These are phyloP conservation scores for Dendrobium chrysotoxum DNA, from an alignment of 106 monocot species.

Conservation along the genomic window DNA sequence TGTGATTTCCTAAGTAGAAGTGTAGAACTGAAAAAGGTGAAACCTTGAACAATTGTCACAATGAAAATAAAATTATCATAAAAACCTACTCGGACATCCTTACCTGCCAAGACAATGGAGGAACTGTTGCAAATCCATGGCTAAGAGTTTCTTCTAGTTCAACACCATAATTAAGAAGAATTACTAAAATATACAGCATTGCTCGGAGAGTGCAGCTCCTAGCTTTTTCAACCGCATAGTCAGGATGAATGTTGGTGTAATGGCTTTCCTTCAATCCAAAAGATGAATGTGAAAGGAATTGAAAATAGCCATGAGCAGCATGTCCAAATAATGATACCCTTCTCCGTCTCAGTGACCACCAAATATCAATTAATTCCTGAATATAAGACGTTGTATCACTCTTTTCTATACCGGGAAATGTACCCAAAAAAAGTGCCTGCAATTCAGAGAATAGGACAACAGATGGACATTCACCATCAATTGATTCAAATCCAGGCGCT, in stretches of 20 bases:
- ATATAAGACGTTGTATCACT: constrained; percentile 24
- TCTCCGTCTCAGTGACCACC: constrained; percentile 69
- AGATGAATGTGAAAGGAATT: constrained; percentile 75
- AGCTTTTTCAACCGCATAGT: constrained; percentile 39
- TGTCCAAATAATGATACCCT: constrained; percentile 83
- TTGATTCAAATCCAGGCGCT: constrained; percentile 48
- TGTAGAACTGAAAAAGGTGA: constrained; percentile 13
- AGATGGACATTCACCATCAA: constrained; percentile 51
- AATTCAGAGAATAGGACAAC: constrained; percentile 49
- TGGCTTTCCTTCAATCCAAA: constrained; percentile 26
- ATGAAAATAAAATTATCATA: neutral
- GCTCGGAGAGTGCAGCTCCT: constrained; percentile 54
- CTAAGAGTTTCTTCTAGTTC: constrained; percentile 73
- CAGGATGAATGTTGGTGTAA: constrained; percentile 12
- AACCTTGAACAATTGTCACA: constrained; percentile 4
- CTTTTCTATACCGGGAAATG: constrained; percentile 19
- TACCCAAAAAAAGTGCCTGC: constrained; percentile 36
- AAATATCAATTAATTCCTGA: constrained; percentile 60
- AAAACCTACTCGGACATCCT: constrained; percentile 7
- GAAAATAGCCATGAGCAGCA: constrained; percentile 84
- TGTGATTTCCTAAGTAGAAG: constrained; percentile 64
- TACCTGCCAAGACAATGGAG: constrained; percentile 91
- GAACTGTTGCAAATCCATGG: constrained; percentile 52
- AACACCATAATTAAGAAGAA: constrained; percentile 77
- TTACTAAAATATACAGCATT: constrained; percentile 69